Conservation (phyloP, 305 asterid genomes). For the Rubia tinctorum region DNA sequence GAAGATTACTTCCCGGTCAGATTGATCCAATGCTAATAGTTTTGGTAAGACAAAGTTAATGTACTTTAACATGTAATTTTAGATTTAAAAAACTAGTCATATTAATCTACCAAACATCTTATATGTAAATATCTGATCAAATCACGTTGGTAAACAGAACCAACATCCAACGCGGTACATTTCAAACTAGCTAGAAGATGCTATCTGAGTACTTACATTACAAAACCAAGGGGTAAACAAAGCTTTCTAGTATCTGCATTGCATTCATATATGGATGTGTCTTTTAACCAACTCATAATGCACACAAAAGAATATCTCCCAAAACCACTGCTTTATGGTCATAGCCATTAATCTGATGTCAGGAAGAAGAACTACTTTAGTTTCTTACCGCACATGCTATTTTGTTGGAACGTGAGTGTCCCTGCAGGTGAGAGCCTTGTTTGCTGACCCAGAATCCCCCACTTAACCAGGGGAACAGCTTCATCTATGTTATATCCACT, state of each 20-base stretch:
- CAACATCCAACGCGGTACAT: slow-evolving; percentile 1
- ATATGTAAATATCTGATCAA: background rate
- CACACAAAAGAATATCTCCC: too few species aligned
- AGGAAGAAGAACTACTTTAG: background rate
- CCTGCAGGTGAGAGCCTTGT: slow-evolving; percentile 68
- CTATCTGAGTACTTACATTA: background rate
- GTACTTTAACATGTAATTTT: background rate
- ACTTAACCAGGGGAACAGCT: slow-evolving; percentile 76
- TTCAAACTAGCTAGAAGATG: background rate
- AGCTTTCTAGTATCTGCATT: background rate
- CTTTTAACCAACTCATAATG: too few species aligned
- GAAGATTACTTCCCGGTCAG: background rate
- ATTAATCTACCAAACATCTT: background rate
- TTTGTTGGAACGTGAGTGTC: slow-evolving; percentile 68
- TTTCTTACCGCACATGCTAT: slow-evolving; percentile 80
- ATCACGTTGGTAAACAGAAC: background rate
- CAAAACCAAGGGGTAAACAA: background rate
- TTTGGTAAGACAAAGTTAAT: slow-evolving; percentile 4
- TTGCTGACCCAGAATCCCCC: slow-evolving; percentile 51
- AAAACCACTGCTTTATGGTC: background rate
- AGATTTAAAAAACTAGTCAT: slow-evolving; percentile 4
- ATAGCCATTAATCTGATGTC: background rate
- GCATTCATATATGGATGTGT: background rate
- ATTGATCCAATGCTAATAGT: slow-evolving; percentile 1
- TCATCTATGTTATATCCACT: slow-evolving; percentile 81